Conservation (phyloP, 495 filamentous ascomycete genomes). For the Xylaria nigripes region DNA sequence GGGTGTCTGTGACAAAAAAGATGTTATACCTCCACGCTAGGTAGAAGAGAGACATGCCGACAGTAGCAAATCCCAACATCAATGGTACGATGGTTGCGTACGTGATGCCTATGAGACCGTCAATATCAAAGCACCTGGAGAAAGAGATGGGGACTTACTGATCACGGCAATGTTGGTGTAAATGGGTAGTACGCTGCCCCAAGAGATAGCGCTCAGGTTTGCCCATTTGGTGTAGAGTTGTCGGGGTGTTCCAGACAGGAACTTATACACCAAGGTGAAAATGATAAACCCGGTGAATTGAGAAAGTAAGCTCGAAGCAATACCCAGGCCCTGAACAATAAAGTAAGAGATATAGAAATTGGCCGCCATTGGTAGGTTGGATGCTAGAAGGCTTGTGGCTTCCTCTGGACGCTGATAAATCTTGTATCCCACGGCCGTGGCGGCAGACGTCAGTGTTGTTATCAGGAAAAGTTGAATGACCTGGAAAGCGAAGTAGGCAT, state of each 20-base stretch:
- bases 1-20: slow-evolving; percentile 77
- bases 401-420: slow-evolving; percentile 57
- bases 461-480: slow-evolving; percentile 93
- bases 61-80: slow-evolving; percentile 75
- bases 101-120: slow-evolving; percentile 51
- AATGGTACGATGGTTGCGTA: slow-evolving; percentile 90
- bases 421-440: slow-evolving; percentile 52
- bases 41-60: slow-evolving; percentile 83
- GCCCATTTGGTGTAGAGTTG: slow-evolving; percentile 54
- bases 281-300: slow-evolving; percentile 72
- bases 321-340: slow-evolving; percentile 83
- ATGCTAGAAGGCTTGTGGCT: slow-evolving; percentile 58
- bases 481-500: slow-evolving; percentile 91
- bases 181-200: slow-evolving; percentile 83
- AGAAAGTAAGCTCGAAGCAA: slow-evolving; percentile 65
- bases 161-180: slow-evolving; percentile 83
- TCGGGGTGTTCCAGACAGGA: slow-evolving; percentile 48
- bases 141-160: slow-evolving; percentile 39
- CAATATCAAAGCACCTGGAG: slow-evolving; percentile 5
- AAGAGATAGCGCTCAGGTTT: slow-evolving; percentile 56
- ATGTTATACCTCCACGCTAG: slow-evolving; percentile 92
- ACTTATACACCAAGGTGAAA: slow-evolving; percentile 67
- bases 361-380: slow-evolving; percentile 68
- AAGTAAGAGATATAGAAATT: slow-evolving; percentile 97
- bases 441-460: slow-evolving; percentile 68